Evolutionary conservation across 371 early-diverging fungal species (phyloP).

Genomic region (Saksenaea oblongispora): DNA sequence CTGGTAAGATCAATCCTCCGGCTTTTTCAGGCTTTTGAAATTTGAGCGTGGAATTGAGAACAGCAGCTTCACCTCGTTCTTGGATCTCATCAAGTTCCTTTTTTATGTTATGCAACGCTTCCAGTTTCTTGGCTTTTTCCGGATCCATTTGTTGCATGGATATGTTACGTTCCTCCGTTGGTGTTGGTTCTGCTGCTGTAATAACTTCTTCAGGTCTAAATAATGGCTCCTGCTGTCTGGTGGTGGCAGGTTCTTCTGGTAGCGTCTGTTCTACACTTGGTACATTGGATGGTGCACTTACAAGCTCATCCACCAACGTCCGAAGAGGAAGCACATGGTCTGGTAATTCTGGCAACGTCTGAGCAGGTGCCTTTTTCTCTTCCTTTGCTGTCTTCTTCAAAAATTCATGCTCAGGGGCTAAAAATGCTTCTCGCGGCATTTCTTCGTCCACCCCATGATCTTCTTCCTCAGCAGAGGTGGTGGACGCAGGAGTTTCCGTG

Average conservation of each 20-base stretch:
- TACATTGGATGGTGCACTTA: background rate
- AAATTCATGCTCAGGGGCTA: slow-evolving; percentile 1
- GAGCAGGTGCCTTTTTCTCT: background rate
- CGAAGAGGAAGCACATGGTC: slow-evolving; percentile 13
- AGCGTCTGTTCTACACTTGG: background rate
- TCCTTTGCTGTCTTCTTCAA: background rate
- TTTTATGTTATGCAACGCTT: slow-evolving; percentile 21
- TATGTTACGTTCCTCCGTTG: slow-evolving; percentile 4
- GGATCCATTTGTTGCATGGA: slow-evolving; percentile 7
- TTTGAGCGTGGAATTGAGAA: slow-evolving; percentile 22
- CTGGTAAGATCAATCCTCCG: slow-evolving; percentile 14
- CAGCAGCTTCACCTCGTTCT: slow-evolving; percentile 15
- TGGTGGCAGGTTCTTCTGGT: background rate
- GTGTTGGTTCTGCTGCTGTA: slow-evolving; percentile 11
- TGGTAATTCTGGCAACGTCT: slow-evolving; percentile 8
- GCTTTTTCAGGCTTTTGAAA: slow-evolving; percentile 17
- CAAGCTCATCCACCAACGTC: slow-evolving; percentile 17
- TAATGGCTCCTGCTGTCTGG: background rate
- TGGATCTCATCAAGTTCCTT: slow-evolving; percentile 27
- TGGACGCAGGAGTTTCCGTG: background rate
- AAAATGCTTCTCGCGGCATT: slow-evolving; percentile 1
- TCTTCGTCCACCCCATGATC: slow-evolving; percentile 6
- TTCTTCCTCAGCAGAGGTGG: background rate
- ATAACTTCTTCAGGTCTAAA: slow-evolving; percentile 9
- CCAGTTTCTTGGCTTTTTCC: slow-evolving; percentile 18